Base-by-base conservation (phyloP, 2,329 filamentous ascomycete species). In the Aschersonia sp. region DNA sequence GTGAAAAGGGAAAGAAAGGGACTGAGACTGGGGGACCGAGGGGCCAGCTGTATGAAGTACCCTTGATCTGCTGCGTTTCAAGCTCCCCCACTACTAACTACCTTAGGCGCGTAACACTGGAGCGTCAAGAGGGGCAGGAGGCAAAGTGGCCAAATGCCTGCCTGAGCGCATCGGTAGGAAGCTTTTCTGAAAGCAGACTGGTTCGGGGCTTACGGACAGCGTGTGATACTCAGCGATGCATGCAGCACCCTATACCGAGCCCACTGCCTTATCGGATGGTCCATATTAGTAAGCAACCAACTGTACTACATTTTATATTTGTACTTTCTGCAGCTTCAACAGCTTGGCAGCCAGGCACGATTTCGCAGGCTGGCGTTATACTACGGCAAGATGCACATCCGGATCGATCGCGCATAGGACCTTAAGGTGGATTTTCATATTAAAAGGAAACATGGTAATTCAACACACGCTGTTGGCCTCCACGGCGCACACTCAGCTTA, bases 21-120 rank as follows among this genome's bases (percentile, higher is more conserved):
- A 10, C 10, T 28, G 40, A n/a, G 9, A 42, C 9, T 5, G 10
- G 40, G n/a, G 6, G 6, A 9, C 6, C n/a, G 40, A 20, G 6
- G 10, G 40, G 35, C 35, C 12, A 12, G 35, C 7, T 38, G 40
- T 9, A 42, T 9, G 52, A 52, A 54, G 50, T 53, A 51, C 52
- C 31, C 20, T 28, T 7, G 35, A 46, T 45, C 45, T 9, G 44
- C 48, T 40, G 30, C 41, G 53, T 55, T 51, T 54, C 48, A 47
- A 44, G 47, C 47, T 55, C 51, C 53, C 55, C 55, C 54, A 52
- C 45, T 30, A 40, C 40, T 46, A 45, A 20, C 20, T 20, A 20
- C 20, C 20, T 20, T 20, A 20, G 20, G 20, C 20, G 47, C 45
- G 42, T 48, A 41, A 43, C 51, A 32, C 31, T 29, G 7, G 44